Conservation (phyloP, 306 rosid species). For the Sindora glabra region DNA sequence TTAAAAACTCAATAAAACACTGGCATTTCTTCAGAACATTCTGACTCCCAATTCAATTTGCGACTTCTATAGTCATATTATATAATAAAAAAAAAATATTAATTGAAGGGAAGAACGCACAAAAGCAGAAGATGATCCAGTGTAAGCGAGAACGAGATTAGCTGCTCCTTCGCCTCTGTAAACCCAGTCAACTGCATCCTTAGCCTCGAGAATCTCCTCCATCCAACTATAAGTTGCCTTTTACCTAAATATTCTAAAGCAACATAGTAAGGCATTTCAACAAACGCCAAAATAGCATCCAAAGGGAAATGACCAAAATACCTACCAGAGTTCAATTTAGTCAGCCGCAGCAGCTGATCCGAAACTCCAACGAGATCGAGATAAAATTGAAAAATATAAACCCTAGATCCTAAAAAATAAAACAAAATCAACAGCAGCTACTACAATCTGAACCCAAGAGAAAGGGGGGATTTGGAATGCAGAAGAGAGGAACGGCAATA, state of each 20-base stretch:
- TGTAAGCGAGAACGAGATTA: slow-evolving; percentile 73
- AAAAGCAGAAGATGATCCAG: slow-evolving; percentile 55
- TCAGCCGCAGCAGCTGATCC: neutral
- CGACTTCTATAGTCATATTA: neutral
- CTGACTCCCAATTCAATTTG: neutral
- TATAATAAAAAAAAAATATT: neutral
- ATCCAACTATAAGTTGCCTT: slow-evolving; percentile 8
- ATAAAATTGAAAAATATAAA: neutral
- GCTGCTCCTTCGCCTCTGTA: slow-evolving; percentile 98
- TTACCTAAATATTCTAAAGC: slow-evolving; percentile 6
- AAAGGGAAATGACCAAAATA: neutral
- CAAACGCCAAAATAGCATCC: neutral
- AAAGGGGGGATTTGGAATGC: no score
- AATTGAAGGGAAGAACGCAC: slow-evolving; percentile 32
- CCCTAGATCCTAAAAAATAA: neutral
- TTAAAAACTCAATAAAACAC: no score
- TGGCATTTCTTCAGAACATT: neutral
- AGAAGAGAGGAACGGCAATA: no score
- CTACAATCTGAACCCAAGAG: neutral
- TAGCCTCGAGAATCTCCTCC: slow-evolving; percentile 39
- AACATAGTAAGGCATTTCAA: slow-evolving; percentile 18
- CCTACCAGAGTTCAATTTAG: neutral
- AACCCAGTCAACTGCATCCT: slow-evolving; percentile 63
- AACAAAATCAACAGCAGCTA: neutral
- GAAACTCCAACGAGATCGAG: neutral